Percentiles rank a stretch among this genome's conserved stretches.
phyloP scores from a whole-genome alignment of 1,139 yeast species.

The Hansenula anomala region DNA sequence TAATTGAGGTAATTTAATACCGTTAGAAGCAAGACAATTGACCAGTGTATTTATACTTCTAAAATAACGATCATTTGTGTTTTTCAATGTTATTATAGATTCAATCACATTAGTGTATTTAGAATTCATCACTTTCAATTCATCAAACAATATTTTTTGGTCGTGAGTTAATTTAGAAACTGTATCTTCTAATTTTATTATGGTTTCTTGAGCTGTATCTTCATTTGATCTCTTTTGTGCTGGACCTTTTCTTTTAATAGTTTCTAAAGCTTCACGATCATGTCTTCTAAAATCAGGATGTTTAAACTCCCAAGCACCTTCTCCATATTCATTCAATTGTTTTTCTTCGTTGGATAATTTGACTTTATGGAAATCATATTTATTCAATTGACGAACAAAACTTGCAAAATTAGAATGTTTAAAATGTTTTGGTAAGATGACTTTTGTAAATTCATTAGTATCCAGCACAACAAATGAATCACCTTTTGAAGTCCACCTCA shows the following conservation, averaged over 20 bases:
- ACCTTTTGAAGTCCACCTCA: constrained; percentile 79
- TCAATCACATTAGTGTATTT: constrained; percentile 65
- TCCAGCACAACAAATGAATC: constrained; percentile 86
- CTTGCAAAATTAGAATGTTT: constrained; percentile 93
- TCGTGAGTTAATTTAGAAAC: constrained; percentile 39
- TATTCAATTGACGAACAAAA: constrained; percentile 90
- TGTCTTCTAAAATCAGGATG: constrained; percentile 82
- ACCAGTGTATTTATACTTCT: constrained; percentile 46
- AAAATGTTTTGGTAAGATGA: constrained; percentile 83
- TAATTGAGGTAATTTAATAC: constrained; percentile 62
- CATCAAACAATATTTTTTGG: constrained; percentile 36
- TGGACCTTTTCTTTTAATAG: constrained; percentile 79
- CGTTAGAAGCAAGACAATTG: constrained; percentile 47
- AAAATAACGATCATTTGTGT: constrained; percentile 51
- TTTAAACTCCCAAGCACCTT: constrained; percentile 90
- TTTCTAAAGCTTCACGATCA: constrained; percentile 67
- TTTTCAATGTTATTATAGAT: constrained; percentile 50
- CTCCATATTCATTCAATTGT: constrained; percentile 57
- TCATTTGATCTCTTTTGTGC: constrained; percentile 37
- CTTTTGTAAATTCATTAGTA: constrained; percentile 83
- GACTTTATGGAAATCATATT: constrained; percentile 95
- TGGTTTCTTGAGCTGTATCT: constrained; percentile 21
- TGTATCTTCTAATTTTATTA: constrained; percentile 37
- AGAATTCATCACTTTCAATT: constrained; percentile 41
- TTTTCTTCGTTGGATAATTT: constrained; percentile 42